A percentile compares a stretch with the other conserved stretches of the same genome.
phyloP scores from a whole-genome alignment of 2,329 filamentous ascomycete genomes.

The Fusarium oxysporum region DNA sequence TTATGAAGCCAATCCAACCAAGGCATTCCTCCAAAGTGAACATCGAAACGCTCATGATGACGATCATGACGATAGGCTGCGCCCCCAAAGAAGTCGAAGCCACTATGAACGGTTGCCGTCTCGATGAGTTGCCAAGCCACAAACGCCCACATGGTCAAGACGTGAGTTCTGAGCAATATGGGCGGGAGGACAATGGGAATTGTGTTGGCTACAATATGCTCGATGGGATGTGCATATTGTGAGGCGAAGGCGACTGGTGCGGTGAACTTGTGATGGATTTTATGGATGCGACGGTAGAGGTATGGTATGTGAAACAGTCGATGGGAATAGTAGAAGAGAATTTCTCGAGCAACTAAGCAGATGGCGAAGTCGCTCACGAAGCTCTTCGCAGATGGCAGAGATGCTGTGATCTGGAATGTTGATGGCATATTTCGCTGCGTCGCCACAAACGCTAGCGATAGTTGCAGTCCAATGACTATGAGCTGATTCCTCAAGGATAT shows the following conservation, averaged over 20 bases:
- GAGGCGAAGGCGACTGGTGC: slow-evolving; percentile 66
- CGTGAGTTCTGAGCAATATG: slow-evolving; percentile 58
- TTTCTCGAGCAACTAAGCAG: slow-evolving; percentile 59
- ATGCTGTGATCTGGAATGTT: slow-evolving; percentile 53
- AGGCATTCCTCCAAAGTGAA: slow-evolving; percentile 65
- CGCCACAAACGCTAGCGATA: slow-evolving; percentile 35
- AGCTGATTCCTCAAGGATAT: slow-evolving; percentile 62
- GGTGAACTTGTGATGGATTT: slow-evolving; percentile 66
- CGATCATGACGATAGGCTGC: slow-evolving; percentile 64
- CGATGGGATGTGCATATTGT: slow-evolving; percentile 68
- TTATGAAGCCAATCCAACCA: slow-evolving; percentile 67
- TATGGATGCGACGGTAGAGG: slow-evolving; percentile 65
- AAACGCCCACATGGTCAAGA: slow-evolving; percentile 65
- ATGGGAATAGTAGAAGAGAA: slow-evolving; percentile 67
- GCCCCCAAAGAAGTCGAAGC: slow-evolving; percentile 64
- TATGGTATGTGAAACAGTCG: slow-evolving; percentile 62
- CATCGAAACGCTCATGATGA: slow-evolving; percentile 67
- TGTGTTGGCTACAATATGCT: slow-evolving; percentile 65
- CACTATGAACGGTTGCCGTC: slow-evolving; percentile 67
- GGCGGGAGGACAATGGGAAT: slow-evolving; percentile 64
- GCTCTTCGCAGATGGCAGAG: slow-evolving; percentile 52
- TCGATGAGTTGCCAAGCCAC: slow-evolving; percentile 61
- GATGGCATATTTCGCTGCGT: slow-evolving; percentile 36
- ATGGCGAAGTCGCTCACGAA: slow-evolving; percentile 56
- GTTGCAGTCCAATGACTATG: slow-evolving; percentile 52